A percentile compares a stretch with the other conserved stretches of the same genome.
Conservation (phyloP, 2,329 filamentous ascomycete genomes). For the Blastomyces emzantsi region DNA sequence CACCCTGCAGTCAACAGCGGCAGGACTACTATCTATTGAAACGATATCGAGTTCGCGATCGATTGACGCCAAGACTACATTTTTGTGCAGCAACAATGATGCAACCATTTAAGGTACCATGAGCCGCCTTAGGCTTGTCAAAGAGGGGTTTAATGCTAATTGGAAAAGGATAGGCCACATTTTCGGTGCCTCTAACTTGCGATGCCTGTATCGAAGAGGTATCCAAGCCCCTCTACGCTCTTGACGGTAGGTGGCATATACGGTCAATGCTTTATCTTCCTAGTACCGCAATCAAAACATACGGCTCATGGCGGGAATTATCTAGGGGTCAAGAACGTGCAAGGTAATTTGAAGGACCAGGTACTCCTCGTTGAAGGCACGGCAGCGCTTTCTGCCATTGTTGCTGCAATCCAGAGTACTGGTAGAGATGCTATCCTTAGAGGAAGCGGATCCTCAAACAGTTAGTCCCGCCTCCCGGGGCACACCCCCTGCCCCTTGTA, state of each 20-base stretch:
- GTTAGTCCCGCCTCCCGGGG: slow-evolving; percentile 37
- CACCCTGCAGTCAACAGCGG: neutral
- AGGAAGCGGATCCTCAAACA: slow-evolving; percentile 76
- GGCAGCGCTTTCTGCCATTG: slow-evolving; percentile 80
- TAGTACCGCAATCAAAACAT: neutral
- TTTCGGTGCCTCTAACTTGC: slow-evolving; percentile 90
- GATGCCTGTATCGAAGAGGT: slow-evolving; percentile 81
- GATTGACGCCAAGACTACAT: neutral
- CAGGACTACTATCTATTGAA: neutral
- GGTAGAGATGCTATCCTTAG: slow-evolving; percentile 91
- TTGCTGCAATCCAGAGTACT: slow-evolving; percentile 77
- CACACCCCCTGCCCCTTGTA: slow-evolving; percentile 4
- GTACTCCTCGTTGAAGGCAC: slow-evolving; percentile 79
- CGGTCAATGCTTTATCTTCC: neutral
- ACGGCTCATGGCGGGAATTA: neutral
- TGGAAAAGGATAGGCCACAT: slow-evolving; percentile 59
- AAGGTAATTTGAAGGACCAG: slow-evolving; percentile 74
- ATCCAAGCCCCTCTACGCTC: slow-evolving; percentile 64
- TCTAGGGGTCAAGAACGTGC: slow-evolving; percentile 68
- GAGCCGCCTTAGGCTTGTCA: neutral
- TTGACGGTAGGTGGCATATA: slow-evolving; percentile 47
- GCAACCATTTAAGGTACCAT: slow-evolving; percentile 38
- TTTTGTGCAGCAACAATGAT: slow-evolving; percentile 29
- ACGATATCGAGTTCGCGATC: neutral
- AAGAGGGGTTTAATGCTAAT: slow-evolving; percentile 5